Evolutionary conservation across 495 filamentous ascomycete species (phyloP), one percentile per base, ranked within the genome.

Genomic region (Neurospora africana): DNA sequence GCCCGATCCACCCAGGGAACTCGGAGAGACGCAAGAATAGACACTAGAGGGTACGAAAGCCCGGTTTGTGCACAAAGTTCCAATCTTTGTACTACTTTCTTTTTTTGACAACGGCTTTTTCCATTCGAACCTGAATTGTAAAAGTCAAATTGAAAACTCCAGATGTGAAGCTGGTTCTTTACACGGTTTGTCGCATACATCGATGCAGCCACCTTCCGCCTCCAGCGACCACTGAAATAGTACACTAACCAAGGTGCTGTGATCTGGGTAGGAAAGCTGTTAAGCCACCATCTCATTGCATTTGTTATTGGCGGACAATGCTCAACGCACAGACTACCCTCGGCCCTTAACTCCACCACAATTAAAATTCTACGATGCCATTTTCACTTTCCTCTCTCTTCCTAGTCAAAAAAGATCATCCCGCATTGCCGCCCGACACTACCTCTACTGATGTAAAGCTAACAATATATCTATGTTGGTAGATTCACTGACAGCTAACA

Each of bases 191-290:
- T 44, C n/a, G 5, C 40, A 44, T n/a, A 21, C 19, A n/a, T n/a
- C n/a, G n/a, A 44, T 9, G 0, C 10, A 38, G 19, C 4, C 21
- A 58, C 11, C 44, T 53, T 53, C 11, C 44, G 21, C 27, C 21
- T 53, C 10, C 2, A 5, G 10, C 13, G 13, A 19, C 6, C 53
- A 61, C 0, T 61, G 6, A 1, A 8, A 17, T 61, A 61, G 53
- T 5, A 9, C 15, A 61, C 27, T 65, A 65, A 19, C 53, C 4
- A 0, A 7, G 0, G 9, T 0, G 3, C 15, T 9, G 27, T 13
- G 2, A 58, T 2, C 0, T 61, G 0, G 0, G 0, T 2, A 3
- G 3, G 0, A 21, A 17, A 3, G 2, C 10, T 17, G 23, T 61
- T 61, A 61, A 30, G 53, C 0, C 5, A 17, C 19, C 23, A 33